Percentiles rank a stretch among this genome's conserved stretches.
These are phyloP conservation scores for Pythium phragmiticola DNA, from an alignment of 352 stramenopile species.

Conservation along the genomic window DNA sequence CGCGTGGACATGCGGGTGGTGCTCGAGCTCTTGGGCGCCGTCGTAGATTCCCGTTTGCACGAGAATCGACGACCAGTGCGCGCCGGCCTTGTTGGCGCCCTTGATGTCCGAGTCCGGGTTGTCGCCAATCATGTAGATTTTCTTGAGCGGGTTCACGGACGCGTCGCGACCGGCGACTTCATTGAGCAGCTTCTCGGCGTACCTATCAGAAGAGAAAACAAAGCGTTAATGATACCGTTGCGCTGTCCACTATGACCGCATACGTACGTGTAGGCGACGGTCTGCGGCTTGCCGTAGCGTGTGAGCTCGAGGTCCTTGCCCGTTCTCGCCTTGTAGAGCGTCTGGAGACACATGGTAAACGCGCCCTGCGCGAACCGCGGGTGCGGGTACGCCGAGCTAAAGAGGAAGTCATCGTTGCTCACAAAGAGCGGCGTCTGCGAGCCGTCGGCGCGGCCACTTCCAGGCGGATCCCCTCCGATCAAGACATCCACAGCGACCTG, in stretches of 20 bases:
- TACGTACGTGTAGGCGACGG: constrained; percentile 73
- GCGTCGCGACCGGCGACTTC: constrained; percentile 39
- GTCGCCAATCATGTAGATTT: constrained; percentile 88
- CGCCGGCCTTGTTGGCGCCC: constrained; percentile 81
- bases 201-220: constrained; percentile 30
- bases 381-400: constrained; percentile 76
- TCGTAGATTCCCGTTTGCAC: constrained; percentile 86
- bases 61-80: constrained; percentile 86
- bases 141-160: constrained; percentile 35
- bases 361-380: constrained; percentile 84
- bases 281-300: constrained; percentile 82
- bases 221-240: too few species aligned
- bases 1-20: constrained; percentile 60
- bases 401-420: constrained; percentile 91
- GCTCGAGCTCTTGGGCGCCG: constrained; percentile 49
- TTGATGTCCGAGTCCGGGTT: constrained; percentile 87
- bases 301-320: constrained; percentile 64
- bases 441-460: constrained; percentile 42
- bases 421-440: constrained; percentile 80
- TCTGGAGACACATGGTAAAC: constrained; percentile 74
- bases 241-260: too few species aligned
- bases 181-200: constrained; percentile 66
- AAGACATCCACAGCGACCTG: constrained; percentile 89
- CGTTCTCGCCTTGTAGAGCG: constrained; percentile 74
- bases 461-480: constrained; percentile 73